Conservation (phyloP, 768 basidiomycete species). For the Calocybe indica region DNA sequence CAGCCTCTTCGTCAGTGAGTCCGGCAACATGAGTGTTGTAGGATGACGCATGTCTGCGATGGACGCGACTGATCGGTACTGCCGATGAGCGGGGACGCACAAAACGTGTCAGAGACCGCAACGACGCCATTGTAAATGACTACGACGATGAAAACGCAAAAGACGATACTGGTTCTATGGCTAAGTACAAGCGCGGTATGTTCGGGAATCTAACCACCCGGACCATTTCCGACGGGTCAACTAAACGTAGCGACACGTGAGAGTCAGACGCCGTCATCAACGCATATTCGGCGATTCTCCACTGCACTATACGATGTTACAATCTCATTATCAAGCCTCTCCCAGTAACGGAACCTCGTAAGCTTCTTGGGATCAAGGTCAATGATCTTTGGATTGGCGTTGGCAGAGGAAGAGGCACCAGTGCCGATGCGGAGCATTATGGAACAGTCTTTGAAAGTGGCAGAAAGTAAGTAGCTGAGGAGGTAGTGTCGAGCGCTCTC, state of each 20-base stretch:
- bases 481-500: conserved; percentile 47
- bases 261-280: conserved; percentile 17
- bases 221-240: conserved; percentile 13
- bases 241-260: conserved; percentile 3
- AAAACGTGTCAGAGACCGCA: conserved; percentile 1
- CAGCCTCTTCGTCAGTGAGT: conserved; percentile 71
- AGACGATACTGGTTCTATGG: not conserved
- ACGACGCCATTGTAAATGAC: conserved; percentile 5
- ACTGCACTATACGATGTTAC: conserved; percentile 33
- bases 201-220: not conserved
- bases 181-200: not conserved
- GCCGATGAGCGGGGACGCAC: conserved; percentile 1
- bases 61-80: conserved; percentile 4
- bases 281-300: conserved; percentile 22
- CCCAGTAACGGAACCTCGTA: conserved; percentile 63
- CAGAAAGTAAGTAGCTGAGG: conserved; percentile 79
- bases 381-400: conserved; percentile 37
- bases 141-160: not conserved
- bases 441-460: conserved; percentile 97
- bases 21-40: conserved; percentile 75
- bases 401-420: not conserved
- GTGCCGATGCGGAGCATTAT: conserved; percentile 31
- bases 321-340: conserved; percentile 65
- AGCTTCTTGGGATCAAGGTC: conserved; percentile 84
- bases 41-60: conserved; percentile 39